A percentile compares a stretch with the other conserved stretches of the same genome.
Evolutionary conservation across 1,139 yeast species (phyloP).

Genomic region (Candida labiduridarum): DNA sequence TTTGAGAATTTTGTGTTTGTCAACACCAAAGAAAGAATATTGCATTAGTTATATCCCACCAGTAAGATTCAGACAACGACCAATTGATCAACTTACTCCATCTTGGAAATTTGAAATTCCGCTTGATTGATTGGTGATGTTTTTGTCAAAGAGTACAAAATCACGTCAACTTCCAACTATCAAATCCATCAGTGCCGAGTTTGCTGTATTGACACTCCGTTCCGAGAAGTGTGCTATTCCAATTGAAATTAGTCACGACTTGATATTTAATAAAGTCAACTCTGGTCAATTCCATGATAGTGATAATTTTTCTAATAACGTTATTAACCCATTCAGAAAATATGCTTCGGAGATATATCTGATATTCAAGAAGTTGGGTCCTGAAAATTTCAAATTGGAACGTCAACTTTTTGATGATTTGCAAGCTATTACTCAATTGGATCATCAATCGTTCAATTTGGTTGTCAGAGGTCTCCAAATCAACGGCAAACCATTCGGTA

Average conservation of each 20-base stretch:
- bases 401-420: conserved; percentile 32
- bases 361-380: conserved; percentile 24
- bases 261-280: conserved; percentile 29
- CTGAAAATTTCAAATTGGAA: conserved; percentile 32
- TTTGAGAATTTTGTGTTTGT: conserved; percentile 23
- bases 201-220: conserved; percentile 35
- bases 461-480: conserved; percentile 19
- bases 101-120: conserved; percentile 37
- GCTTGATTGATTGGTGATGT: conserved; percentile 19
- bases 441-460: conserved; percentile 31
- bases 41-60: conserved; percentile 38
- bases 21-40: conserved; percentile 32
- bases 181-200: conserved; percentile 31
- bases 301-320: conserved; percentile 28
- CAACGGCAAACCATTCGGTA: conserved; percentile 9
- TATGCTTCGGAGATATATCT: conserved; percentile 23
- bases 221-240: conserved; percentile 38
- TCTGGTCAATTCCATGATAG: conserved; percentile 18
- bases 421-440: conserved; percentile 28
- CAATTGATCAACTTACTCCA: conserved; percentile 13
- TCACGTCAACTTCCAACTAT: conserved; percentile 28
- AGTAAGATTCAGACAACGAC: conserved; percentile 20
- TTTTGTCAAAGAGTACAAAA: conserved; percentile 9
- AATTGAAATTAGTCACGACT: conserved; percentile 43
- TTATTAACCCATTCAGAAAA: conserved; percentile 25